Percentiles rank a stretch among this genome's conserved stretches.
Conservation (phyloP, 1,139 yeast species). For the Blastobotrys capitulatus region DNA sequence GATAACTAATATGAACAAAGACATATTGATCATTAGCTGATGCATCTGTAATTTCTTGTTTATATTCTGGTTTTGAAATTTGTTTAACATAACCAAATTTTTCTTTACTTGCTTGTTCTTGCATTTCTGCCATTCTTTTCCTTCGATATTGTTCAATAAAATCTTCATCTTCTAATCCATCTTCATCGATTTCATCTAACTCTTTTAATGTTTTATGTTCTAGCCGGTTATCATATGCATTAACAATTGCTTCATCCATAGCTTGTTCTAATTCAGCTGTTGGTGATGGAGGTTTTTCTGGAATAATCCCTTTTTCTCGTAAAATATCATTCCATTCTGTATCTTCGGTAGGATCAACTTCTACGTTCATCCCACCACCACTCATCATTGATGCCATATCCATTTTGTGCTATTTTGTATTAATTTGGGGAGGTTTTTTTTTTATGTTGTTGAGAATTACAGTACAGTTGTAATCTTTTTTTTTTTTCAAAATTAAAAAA, state of each 20-base stretch:
- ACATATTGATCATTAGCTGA: conserved; percentile 52
- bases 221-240: conserved; percentile 68
- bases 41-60: conserved; percentile 76
- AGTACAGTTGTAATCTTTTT: too few relatives aligned
- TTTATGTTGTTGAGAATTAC: too few relatives aligned
- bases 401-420: too few relatives aligned
- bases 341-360: conserved; percentile 92
- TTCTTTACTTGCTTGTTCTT: conserved; percentile 52
- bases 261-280: conserved; percentile 83
- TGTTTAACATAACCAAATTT: conserved; percentile 75
- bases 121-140: conserved; percentile 69
- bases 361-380: conserved; percentile 57
- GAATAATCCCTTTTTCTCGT: conserved; percentile 84
- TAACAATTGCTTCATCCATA: conserved; percentile 70
- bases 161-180: conserved; percentile 65
- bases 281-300: conserved; percentile 87
- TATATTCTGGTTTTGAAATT: conserved; percentile 82
- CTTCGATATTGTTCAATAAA: conserved; percentile 68
- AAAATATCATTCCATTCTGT: conserved; percentile 98
- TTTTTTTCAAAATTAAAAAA: too few relatives aligned
- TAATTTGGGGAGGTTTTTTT: too few relatives aligned
- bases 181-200: conserved; percentile 70
- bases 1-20: conserved; percentile 69
- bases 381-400: too few relatives aligned
- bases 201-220: conserved; percentile 75